Evolutionary conservation across 2,329 filamentous ascomycete genomes (phyloP).

Genomic region (Phyllosticta ampelicida): DNA sequence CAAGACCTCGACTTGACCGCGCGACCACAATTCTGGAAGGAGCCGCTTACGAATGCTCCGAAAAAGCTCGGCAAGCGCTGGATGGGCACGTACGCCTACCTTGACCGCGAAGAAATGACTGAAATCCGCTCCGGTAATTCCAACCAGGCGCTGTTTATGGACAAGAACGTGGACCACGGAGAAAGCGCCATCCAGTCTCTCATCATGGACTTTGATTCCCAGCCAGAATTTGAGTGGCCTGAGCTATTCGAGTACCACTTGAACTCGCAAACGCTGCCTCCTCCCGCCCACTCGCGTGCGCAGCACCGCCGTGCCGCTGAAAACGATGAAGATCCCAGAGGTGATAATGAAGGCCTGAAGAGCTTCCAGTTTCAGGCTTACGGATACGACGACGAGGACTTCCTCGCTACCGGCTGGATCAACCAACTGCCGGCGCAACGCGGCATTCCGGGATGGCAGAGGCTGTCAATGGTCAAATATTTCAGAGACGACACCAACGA

Average conservation of each 20-base stretch:
- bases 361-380: slow-evolving; percentile 25
- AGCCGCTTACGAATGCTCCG: slow-evolving; percentile 24
- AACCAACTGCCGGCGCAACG: slow-evolving; percentile 39
- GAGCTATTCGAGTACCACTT: slow-evolving; percentile 31
- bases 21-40: slow-evolving; percentile 34
- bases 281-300: slow-evolving; percentile 20
- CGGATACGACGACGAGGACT: slow-evolving; percentile 28
- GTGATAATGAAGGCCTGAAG: background rate
- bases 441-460: slow-evolving; percentile 43
- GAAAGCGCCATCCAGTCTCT: slow-evolving; percentile 20
- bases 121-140: slow-evolving; percentile 15
- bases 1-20: slow-evolving; percentile 25
- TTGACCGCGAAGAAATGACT: slow-evolving; percentile 22
- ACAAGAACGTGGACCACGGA: slow-evolving; percentile 23
- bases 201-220: slow-evolving; percentile 21
- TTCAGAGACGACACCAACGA: slow-evolving; percentile 23
- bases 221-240: slow-evolving; percentile 24
- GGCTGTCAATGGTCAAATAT: slow-evolving; percentile 46
- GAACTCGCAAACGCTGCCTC: slow-evolving; percentile 20
- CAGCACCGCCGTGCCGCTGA: slow-evolving; percentile 16
- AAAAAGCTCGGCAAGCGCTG: slow-evolving; percentile 33
- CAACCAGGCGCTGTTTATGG: slow-evolving; percentile 11
- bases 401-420: slow-evolving; percentile 35
- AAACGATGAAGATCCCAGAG: slow-evolving; percentile 2
- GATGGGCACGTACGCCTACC: slow-evolving; percentile 41